Evolutionary conservation across 805 yeast genomes (phyloP).

Genomic region (Scheffersomyces ergatensis): DNA sequence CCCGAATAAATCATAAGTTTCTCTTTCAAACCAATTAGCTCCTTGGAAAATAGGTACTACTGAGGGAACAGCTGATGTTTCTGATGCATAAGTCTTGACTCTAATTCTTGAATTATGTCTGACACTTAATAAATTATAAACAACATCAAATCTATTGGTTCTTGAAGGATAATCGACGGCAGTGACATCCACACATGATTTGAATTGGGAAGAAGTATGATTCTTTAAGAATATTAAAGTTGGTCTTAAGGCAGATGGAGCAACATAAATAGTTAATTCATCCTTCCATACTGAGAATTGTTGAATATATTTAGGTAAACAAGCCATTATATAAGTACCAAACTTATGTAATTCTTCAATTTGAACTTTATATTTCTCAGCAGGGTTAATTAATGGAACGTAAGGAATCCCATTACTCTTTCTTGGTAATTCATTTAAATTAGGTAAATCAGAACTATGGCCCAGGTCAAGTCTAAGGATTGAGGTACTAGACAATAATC

Average conservation of each 20-base stretch:
- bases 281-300: slow-evolving; percentile 90
- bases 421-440: slow-evolving; percentile 38
- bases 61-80: slow-evolving; percentile 78
- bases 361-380: slow-evolving; percentile 67
- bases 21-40: slow-evolving; percentile 89
- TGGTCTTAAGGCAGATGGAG: slow-evolving; percentile 76
- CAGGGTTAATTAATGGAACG: slow-evolving; percentile 68
- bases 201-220: slow-evolving; percentile 81
- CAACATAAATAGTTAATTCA: slow-evolving; percentile 72
- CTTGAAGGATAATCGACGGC: slow-evolving; percentile 86
- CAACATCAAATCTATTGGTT: slow-evolving; percentile 82
- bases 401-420: slow-evolving; percentile 24
- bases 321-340: slow-evolving; percentile 74
- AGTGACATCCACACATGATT: slow-evolving; percentile 75
- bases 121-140: slow-evolving; percentile 75
- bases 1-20: slow-evolving; percentile 84
- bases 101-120: slow-evolving; percentile 85
- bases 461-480: neutral
- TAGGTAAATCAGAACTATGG: slow-evolving; percentile 22
- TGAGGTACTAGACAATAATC: neutral
- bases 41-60: slow-evolving; percentile 71
- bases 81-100: slow-evolving; percentile 85
- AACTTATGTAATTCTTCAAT: slow-evolving; percentile 74
- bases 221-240: slow-evolving; percentile 66
- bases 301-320: slow-evolving; percentile 79